Base-by-base conservation (phyloP, 2,329 filamentous ascomycete genomes). In the Apiospora marii region DNA sequence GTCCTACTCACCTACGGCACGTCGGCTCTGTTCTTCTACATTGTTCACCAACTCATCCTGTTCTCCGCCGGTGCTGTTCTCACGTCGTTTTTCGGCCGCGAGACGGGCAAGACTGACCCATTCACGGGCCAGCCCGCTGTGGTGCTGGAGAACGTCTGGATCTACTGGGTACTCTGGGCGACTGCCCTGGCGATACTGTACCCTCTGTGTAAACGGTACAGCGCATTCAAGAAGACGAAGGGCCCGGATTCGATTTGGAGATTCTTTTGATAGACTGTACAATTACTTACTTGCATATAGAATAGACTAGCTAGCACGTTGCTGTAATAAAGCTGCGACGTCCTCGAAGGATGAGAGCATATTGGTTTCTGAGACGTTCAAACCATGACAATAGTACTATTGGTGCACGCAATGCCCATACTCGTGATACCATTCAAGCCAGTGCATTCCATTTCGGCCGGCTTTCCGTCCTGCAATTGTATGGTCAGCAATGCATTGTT, bases 21-120 rank as follows among this genome's bases (percentile, higher is more conserved):
- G n/a, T 84, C 84, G 0, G 84, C 85, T 0, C 74, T 87, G 5
- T 87, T 86, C 78, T 87, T 86, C 69, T 86, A 86, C 75, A 73
- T 85, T 7, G 73, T 77, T 1, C 85, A 87, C 71, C 74, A 85
- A 49, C 49, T 82, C 22, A 49, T 84, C 2, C 73, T 84, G 4
- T 79, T 84, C 30, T 61, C 71, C 1, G 43, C 82, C 0, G 80
- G 78, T 1, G 34, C 67, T 0, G 4, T 79, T 4, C 68, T 82
- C 43, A 75, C 82, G 2, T 68, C 61, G 0, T 71, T 78, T n/a
- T 81, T 84, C 13, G 85, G 85, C 0, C 80, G 81, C 44, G 80
- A 82, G 0, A 78, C 79, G 1, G 81, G 74, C 7, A 71, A 77
- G 3, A 70, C 74, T 3, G 76, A 80, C 24, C 78, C 78, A 1